A percentile compares a stretch with the other conserved stretches of the same genome.
Evolutionary conservation across 306 rosid species (phyloP).

Genomic region (Sechiopsis laciniata): DNA sequence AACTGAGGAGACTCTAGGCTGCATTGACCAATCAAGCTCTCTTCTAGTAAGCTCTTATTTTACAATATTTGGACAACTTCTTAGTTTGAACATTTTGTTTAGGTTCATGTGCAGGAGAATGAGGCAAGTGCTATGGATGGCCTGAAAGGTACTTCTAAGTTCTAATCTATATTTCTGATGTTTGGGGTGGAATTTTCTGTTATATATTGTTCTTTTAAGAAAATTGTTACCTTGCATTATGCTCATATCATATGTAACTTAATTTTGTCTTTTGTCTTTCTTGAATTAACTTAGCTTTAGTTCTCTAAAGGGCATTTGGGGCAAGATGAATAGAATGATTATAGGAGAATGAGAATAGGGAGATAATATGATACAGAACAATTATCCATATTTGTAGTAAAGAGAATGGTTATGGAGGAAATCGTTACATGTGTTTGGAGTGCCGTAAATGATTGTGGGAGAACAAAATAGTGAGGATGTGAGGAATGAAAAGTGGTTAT

Average conservation of each 20-base stretch:
- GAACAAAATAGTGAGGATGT: no score
- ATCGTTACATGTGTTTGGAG: no score
- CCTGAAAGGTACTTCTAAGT: conserved; percentile 46
- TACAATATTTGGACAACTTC: conserved; percentile 20
- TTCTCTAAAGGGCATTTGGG: background rate
- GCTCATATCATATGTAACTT: background rate
- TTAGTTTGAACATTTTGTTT: conserved; percentile 30
- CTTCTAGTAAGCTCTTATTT: background rate
- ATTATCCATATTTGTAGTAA: no score
- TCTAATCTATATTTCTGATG: conserved; percentile 17
- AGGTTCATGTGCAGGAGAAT: conserved; percentile 83
- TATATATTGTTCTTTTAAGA: conserved; percentile 1
- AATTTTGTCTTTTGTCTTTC: background rate
- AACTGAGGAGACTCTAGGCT: conserved; percentile 21
- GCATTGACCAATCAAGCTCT: background rate
- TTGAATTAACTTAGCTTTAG: background rate
- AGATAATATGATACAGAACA: no score
- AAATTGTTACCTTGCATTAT: background rate
- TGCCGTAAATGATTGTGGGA: no score
- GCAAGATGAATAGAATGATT: no score
- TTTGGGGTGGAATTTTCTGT: conserved; percentile 21
- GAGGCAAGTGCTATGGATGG: conserved; percentile 56
- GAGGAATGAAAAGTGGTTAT: no score
- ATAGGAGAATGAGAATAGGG: no score
- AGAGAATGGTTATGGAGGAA: no score